Conservation (phyloP, 2,329 filamentous ascomycete species). For the Xylaria sp. region DNA sequence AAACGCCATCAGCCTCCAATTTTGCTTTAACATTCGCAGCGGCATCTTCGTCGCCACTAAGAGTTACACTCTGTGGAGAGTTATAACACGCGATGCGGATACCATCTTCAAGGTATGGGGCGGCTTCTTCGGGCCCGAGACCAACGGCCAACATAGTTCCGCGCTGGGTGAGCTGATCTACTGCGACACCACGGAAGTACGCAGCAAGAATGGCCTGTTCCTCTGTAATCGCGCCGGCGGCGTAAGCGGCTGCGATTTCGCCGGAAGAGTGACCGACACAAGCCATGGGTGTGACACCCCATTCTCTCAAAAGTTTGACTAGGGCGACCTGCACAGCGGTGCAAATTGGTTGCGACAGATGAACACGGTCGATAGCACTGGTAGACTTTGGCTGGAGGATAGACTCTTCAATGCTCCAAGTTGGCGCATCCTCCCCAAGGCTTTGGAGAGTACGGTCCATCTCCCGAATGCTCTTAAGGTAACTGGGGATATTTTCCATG, state of each 20-base stretch:
- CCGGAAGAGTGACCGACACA: slow-evolving; percentile 52
- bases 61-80: slow-evolving; percentile 27
- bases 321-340: slow-evolving; percentile 50
- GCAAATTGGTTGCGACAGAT: slow-evolving; percentile 48
- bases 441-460: slow-evolving; percentile 37
- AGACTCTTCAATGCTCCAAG: slow-evolving; percentile 14
- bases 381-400: slow-evolving; percentile 18
- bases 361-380: slow-evolving; percentile 49
- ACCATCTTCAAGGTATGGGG: slow-evolving; percentile 42
- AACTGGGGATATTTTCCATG: slow-evolving; percentile 22
- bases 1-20: slow-evolving; percentile 22
- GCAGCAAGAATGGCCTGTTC: slow-evolving; percentile 36
- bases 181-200: slow-evolving; percentile 31
- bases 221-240: slow-evolving; percentile 43
- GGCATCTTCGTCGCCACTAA: slow-evolving; percentile 20
- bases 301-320: slow-evolving; percentile 45
- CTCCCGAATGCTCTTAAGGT: slow-evolving; percentile 16
- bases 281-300: slow-evolving; percentile 41
- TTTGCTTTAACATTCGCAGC: slow-evolving; percentile 6
- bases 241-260: slow-evolving; percentile 51
- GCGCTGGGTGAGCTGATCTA: slow-evolving; percentile 4
- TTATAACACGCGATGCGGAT: slow-evolving; percentile 52
- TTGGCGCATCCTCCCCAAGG: slow-evolving; percentile 42
- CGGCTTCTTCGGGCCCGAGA: slow-evolving; percentile 42
- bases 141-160: slow-evolving; percentile 51